Base-by-base conservation (phyloP, 176 grass and related monocot species). In the Chloris gayana region DNA sequence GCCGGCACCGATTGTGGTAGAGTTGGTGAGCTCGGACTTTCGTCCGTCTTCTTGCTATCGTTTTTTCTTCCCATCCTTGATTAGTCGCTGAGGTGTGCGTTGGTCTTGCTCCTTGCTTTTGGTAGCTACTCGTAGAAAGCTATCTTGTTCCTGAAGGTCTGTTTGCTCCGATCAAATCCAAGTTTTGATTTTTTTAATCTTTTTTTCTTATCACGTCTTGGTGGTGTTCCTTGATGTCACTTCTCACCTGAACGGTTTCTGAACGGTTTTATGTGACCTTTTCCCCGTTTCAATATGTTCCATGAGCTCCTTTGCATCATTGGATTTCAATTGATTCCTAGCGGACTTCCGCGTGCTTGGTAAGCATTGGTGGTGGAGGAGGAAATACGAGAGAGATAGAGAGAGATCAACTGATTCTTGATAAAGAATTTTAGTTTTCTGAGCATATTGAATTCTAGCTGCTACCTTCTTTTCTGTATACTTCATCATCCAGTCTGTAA, bases 1-100 rank as follows among this genome's bases (percentile, higher is more conserved):
- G 82, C 64, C 2, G 47, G 17, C 9, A 33, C 15, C 7, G 72
- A 64, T 77, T 46, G 73, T 77, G 78, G 26, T 41, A 22, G 11
- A 63, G 73, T 86, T 82, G 83, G 78, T 89, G 82, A 72, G 67
- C 67, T 60, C 73, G 39, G 70, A 76, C 22, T 72, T 49, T 82
- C 82, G 30, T 77, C 56, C 79, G 66, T 65, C 47, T 38, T 67
- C 84, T 54, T 21, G 65, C 39, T 65, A 24, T 49, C n/a, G 21
- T 9, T 79, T 79, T 53, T 15, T 76, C 69, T 39, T 21, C 58
- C 57, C 24, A 10, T 54, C 34, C 63, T 5, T 14, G 54, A 12
- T 33, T 50, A 30, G 78, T 85, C 77, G 83, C 87, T 50, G 47
- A 11, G 32, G 13, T 60, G 33, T 38, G 53, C 65, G 47, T 7